Percentiles rank a stretch among this genome's conserved stretches.
Evolutionary conservation across 2,329 filamentous ascomycete genomes (phyloP).

Genomic region (Venturia oleaginea): DNA sequence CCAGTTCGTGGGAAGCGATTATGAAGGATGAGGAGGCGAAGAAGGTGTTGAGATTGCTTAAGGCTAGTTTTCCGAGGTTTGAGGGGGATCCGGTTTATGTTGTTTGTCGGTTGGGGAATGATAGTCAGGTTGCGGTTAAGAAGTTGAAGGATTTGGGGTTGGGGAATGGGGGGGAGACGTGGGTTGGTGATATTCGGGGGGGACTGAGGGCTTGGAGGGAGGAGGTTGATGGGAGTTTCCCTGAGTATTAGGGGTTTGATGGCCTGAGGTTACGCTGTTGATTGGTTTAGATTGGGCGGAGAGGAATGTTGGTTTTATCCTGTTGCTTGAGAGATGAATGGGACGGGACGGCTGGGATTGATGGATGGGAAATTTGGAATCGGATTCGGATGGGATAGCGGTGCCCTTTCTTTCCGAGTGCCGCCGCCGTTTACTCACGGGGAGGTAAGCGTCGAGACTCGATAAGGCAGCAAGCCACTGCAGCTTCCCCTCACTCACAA

Average conservation of each 20-base stretch:
- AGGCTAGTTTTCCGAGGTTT: not conserved
- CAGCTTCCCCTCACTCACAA: too few species aligned
- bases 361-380: too few species aligned
- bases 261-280: not conserved
- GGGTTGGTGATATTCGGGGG: constrained; percentile 62
- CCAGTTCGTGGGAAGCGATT: not conserved
- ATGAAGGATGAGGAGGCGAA: constrained; percentile 3
- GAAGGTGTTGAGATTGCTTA: constrained; percentile 4
- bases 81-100: constrained; percentile 54
- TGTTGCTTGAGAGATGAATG: too few species aligned
- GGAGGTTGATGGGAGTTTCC: constrained; percentile 52
- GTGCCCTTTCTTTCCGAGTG: too few species aligned
- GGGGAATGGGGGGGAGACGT: constrained; percentile 43
- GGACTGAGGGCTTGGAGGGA: constrained; percentile 66
- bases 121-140: constrained; percentile 62
- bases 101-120: constrained; percentile 67
- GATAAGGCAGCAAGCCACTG: too few species aligned
- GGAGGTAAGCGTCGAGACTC: too few species aligned
- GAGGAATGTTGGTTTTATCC: too few species aligned
- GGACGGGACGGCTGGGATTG: too few species aligned
- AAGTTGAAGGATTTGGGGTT: constrained; percentile 56
- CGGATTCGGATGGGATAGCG: too few species aligned
- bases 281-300: too few species aligned
- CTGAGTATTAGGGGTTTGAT: constrained; percentile 39
- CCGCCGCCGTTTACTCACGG: too few species aligned